Percentiles rank a stretch among this genome's conserved stretches.
These are phyloP conservation scores for Trichoderma orchidacearum DNA, from an alignment of 495 filamentous ascomycete genomes.

Conservation along the genomic window DNA sequence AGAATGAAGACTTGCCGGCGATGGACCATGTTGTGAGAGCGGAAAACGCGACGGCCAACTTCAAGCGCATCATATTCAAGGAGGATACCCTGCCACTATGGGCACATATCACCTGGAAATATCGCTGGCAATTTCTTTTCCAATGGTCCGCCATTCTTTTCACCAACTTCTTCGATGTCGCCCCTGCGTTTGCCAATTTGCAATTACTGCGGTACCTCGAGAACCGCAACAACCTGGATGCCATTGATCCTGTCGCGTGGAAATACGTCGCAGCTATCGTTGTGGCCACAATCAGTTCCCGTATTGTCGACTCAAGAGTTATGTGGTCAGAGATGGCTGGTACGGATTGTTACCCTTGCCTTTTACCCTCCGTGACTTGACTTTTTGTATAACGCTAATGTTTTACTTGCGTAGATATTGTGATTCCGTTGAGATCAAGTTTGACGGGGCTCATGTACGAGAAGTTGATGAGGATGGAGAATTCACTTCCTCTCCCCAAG, in stretches of 20 bases:
- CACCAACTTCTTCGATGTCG: background rate
- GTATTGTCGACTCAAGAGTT: background rate
- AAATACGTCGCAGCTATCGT: background rate
- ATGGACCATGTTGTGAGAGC: background rate
- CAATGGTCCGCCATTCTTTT: background rate
- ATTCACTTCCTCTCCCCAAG: background rate
- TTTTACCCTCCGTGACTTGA: background rate
- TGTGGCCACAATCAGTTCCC: background rate
- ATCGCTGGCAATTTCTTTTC: background rate
- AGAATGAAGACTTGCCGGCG: background rate
- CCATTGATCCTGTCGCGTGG: background rate
- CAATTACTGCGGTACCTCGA: background rate
- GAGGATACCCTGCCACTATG: background rate
- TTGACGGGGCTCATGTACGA: background rate
- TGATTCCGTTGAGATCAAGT: background rate
- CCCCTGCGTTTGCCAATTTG: background rate
- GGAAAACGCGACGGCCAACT: background rate
- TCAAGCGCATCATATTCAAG: background rate
- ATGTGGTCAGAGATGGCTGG: background rate
- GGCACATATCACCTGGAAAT: background rate
- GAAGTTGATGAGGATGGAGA: background rate
- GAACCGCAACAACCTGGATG: background rate
- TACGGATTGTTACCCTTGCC: background rate
- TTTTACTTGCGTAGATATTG: background rate
- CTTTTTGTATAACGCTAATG: background rate